Conservation (phyloP, 257 asterid genomes). For the Linaria vulgaris region DNA sequence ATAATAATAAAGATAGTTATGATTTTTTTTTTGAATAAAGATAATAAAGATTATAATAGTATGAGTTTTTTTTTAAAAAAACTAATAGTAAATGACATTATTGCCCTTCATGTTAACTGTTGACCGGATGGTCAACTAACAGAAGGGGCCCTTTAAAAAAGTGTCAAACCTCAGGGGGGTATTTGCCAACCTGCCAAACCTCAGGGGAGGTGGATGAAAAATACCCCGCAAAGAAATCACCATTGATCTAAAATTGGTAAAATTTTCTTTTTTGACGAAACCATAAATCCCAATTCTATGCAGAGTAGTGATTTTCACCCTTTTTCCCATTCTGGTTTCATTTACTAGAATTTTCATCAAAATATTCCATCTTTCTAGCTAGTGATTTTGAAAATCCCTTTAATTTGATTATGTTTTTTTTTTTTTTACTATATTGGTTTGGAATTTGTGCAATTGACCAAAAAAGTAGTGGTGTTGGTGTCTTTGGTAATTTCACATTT, state of each 20-base stretch:
- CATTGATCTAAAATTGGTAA: conserved; percentile 40
- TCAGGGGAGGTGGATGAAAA: no score
- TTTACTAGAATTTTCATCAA: not conserved
- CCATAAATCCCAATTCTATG: not conserved
- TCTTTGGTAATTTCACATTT: conserved; percentile 4
- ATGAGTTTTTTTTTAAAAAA: no score
- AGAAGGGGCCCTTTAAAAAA: no score
- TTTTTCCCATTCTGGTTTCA: not conserved
- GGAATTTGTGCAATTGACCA: not conserved
- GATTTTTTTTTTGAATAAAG: no score
- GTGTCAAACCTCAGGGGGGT: no score
- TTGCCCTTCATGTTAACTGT: no score
- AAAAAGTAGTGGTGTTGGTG: not conserved
- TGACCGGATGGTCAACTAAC: no score
- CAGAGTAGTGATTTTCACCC: conserved; percentile 2
- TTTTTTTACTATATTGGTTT: not conserved
- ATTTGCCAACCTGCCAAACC: no score
- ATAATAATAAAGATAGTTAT: no score
- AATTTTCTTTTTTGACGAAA: conserved; percentile 16
- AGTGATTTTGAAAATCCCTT: conserved; percentile 4
- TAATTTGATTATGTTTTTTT: not conserved
- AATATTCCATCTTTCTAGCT: not conserved
- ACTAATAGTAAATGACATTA: no score
- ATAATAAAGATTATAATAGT: no score
- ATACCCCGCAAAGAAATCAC: no score